phyloP scores from a whole-genome alignment of 495 filamentous ascomycete species.

The Penicillium ucsense region DNA sequence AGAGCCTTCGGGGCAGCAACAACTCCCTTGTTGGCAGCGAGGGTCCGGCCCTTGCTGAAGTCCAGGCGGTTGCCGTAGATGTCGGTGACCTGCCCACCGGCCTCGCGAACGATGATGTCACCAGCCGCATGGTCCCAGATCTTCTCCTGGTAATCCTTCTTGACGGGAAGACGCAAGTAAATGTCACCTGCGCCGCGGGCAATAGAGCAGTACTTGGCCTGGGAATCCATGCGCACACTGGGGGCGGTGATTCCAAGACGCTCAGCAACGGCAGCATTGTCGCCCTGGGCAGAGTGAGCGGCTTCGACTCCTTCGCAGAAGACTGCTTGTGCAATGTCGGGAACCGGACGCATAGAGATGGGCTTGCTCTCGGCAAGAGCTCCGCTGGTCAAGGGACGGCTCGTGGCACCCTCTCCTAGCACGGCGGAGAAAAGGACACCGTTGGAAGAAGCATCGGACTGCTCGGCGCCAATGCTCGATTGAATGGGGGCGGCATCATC shows the following conservation, averaged over 20 bases:
- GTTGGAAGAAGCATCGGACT: slow-evolving; percentile 54
- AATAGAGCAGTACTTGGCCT: slow-evolving; percentile 95
- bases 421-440: slow-evolving; percentile 83
- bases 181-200: slow-evolving; percentile 93
- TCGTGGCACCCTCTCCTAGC: slow-evolving; percentile 63
- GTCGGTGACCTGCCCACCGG: slow-evolving; percentile 86
- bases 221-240: slow-evolving; percentile 89
- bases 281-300: slow-evolving; percentile 77
- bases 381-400: slow-evolving; percentile 55
- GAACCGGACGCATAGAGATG: slow-evolving; percentile 68
- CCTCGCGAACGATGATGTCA: slow-evolving; percentile 86
- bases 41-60: slow-evolving; percentile 76
- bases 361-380: slow-evolving; percentile 47
- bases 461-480: slow-evolving; percentile 55
- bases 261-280: slow-evolving; percentile 74
- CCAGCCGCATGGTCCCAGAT: slow-evolving; percentile 99
- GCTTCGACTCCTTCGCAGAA: slow-evolving; percentile 96
- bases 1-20: slow-evolving; percentile 72
- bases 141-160: slow-evolving; percentile 89
- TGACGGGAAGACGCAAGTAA: slow-evolving; percentile 79
- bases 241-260: slow-evolving; percentile 75
- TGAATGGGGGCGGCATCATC: slow-evolving; percentile 61
- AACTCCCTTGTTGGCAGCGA: slow-evolving; percentile 84
- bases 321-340: slow-evolving; percentile 65
- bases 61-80: slow-evolving; percentile 69